Evolutionary conservation across 2,329 filamentous ascomycete genomes (phyloP).

Genomic region (Aotearoamyces nothofagi): DNA sequence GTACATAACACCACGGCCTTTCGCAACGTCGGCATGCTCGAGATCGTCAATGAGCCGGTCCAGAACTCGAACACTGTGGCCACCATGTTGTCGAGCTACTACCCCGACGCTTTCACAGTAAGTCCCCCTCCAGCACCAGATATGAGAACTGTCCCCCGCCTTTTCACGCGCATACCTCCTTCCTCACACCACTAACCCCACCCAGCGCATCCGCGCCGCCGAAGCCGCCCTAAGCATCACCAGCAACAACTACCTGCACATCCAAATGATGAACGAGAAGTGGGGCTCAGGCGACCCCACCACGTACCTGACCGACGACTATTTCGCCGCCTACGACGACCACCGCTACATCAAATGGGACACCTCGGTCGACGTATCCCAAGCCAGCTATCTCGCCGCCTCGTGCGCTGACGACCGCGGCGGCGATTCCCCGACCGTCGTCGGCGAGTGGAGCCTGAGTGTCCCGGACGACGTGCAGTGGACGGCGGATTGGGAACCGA

Average conservation of each 20-base stretch:
- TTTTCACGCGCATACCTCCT: neutral
- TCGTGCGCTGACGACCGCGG: constrained; percentile 32
- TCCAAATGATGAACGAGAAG: constrained; percentile 34
- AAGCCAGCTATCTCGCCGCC: constrained; percentile 32
- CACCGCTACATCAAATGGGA: constrained; percentile 45
- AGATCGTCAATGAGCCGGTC: constrained; percentile 42
- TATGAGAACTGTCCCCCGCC: neutral
- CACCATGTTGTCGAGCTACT: constrained; percentile 27
- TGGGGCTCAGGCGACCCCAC: constrained; percentile 42
- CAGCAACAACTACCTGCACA: constrained; percentile 30
- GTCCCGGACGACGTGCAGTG: constrained; percentile 32
- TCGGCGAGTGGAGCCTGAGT: constrained; percentile 43
- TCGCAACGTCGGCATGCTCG: constrained; percentile 40
- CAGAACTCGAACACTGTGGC: constrained; percentile 20
- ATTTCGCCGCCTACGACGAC: constrained; percentile 37
- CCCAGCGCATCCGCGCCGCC: constrained; percentile 28
- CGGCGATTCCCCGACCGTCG: constrained; percentile 28
- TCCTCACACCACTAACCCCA: no score
- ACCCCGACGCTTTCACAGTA: constrained; percentile 28
- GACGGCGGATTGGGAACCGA: constrained; percentile 26
- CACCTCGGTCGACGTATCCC: constrained; percentile 23
- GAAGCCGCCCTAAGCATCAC: constrained; percentile 29
- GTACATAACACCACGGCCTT: constrained; percentile 31
- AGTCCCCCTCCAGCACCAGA: constrained; percentile 6
- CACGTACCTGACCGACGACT: constrained; percentile 25